A percentile compares a stretch with the other conserved stretches of the same genome.
These are phyloP conservation scores for Plantago major DNA, from an alignment of 257 asterid genomes.

Conservation along the genomic window DNA sequence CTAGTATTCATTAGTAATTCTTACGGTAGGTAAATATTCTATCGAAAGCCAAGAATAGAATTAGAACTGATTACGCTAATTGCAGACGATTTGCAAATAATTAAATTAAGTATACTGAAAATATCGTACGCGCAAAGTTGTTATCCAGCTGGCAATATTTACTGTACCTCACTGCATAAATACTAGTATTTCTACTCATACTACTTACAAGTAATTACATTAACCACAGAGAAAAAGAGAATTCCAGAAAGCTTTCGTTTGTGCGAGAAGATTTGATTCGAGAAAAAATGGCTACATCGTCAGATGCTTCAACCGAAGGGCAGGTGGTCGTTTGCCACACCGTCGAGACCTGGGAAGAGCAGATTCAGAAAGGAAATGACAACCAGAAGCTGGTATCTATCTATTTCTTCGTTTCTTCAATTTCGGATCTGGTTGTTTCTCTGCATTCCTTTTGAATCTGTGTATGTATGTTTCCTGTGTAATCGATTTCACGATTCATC, in stretches of 20 bases:
- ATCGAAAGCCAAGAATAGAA: too few relatives aligned
- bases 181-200: background rate
- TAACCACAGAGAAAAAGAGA: background rate
- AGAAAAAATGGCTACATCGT: constrained; percentile 40
- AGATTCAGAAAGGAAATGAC: constrained; percentile 62
- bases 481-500: background rate
- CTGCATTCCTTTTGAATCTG: background rate
- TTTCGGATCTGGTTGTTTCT: constrained; percentile 1
- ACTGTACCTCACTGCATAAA: background rate
- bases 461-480: background rate
- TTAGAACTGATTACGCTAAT: too few relatives aligned
- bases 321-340: constrained; percentile 75
- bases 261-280: constrained; percentile 7
- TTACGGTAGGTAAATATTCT: too few relatives aligned
- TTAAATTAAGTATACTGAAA: too few relatives aligned
- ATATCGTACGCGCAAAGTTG: too few relatives aligned
- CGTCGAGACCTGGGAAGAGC: constrained; percentile 59
- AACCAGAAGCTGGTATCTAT: constrained; percentile 49
- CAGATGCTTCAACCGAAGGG: constrained; percentile 41
- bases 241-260: background rate
- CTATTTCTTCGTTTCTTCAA: background rate
- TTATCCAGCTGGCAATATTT: constrained; percentile 1
- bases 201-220: background rate
- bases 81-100: too few relatives aligned
- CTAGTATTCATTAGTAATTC: too few relatives aligned